Base-by-base conservation (phyloP, 75 land plant genomes). In the Pinus albicaulis region DNA sequence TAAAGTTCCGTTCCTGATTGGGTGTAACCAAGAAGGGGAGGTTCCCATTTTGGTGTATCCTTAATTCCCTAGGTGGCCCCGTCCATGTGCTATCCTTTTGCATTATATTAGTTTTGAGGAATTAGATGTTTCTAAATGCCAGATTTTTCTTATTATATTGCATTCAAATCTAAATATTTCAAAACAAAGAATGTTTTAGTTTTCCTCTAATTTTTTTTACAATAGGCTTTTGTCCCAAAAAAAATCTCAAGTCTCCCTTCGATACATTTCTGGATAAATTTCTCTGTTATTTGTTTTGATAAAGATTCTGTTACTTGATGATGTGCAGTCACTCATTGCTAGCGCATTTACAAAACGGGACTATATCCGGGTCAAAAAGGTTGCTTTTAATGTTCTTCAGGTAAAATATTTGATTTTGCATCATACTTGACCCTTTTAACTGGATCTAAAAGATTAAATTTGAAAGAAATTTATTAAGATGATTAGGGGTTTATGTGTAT, bases 251-350 rank as follows among this genome's bases (percentile, higher is more conserved):
- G 53, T 48, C 53, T 48, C 53, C 48, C 48, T 31, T 72, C 26
- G 12, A 56, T n/a, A 44, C 1, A 22, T 72, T 14, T 41, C 25
- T 72, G 26, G 22, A 64, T 28, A 48, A n/a, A 34, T 63, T 74
- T 74, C 52, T 64, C 8, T 34, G 31, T 63, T 48, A 48, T 48
- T 48, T 48, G 12, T 28, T 64, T 64, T 34, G 68, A 64, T 36
- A 64, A 17, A 8, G 53, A 19, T 64, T 64, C 8, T 31, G 34
- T 17, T 64, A 28, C 68, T 34, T 34, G 41, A 20, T 64, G 41
- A 64, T 34, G 68, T 34, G 41, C 80, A 96, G 99, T 92, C 99
- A 26, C 34, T 96, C 66, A 87, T 96, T 81, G 98, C 99, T 44
- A 89, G 90, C 73, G 88, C 88, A 65, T 75, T 85, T 55, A 85